Base-by-base conservation (phyloP, 2,329 filamentous ascomycete genomes). In the Diaporthe amygdali region DNA sequence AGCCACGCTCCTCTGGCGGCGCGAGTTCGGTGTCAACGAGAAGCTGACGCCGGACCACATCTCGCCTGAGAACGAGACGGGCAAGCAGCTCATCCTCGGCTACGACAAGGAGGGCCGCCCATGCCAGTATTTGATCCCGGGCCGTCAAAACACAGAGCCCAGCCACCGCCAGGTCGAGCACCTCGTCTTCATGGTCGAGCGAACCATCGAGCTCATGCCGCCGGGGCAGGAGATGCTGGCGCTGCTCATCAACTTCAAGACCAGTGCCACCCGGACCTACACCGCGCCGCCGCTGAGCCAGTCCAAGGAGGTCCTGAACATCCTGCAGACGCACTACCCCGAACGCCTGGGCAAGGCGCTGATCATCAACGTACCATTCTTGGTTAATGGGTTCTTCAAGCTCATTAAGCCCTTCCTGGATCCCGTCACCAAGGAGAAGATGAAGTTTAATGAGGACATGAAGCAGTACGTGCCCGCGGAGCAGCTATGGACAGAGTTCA, bases 381-480 rank as follows among this genome's bases (percentile, higher is more conserved):
- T 97, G 74, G 94, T 98, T 73, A 92, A 90, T 81, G 93, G 93
- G 64, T 99, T 99, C 88, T 97, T 98, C 88, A 98, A 97, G 83
- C 85, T 98, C 77, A 95, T 99, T 83, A 95, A 91, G 5, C 95
- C 96, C 47, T 98, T 99, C 83, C 97, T 99, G 83, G 96, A 99
- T 82, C 96, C 96, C 9, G 85, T 95, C 77, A 99, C 96, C 12
- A 91, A 93, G 71, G 91, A 96, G 78, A 99, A 99, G 87, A 91
- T 99, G 84, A 97, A 96, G 85, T 98, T 97, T 88, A 98, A 98
- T 85, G 95, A 97, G 81, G 93, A 97, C 79, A 91, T 97, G 85
- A 88, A 88, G 76, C 86, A 93, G 75, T 94, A 95, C 80, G 92
- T 99, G 25, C 95, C 95, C 6, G 82, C 91, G 9, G 87, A 92